Evolutionary conservation across 1,284 basidiomycete species (phyloP).

Genomic region (Cryptococcus sp.): DNA sequence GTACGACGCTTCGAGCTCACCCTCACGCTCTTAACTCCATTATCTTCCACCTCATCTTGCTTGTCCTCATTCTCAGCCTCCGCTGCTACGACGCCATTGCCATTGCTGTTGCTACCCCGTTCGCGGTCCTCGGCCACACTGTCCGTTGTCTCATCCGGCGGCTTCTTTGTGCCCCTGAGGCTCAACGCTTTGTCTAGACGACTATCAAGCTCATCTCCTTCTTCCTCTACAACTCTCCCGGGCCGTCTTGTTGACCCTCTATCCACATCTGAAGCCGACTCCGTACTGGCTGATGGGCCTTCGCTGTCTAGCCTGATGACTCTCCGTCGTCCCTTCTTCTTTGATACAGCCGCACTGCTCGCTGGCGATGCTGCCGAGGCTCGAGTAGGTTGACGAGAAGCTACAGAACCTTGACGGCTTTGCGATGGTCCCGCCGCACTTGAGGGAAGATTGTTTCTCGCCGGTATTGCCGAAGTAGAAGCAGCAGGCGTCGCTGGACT

Average conservation of each 20-base stretch:
- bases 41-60: no score
- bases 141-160: background rate
- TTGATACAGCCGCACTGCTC: conserved; percentile 14
- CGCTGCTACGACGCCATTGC: background rate
- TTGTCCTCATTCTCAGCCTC: no score
- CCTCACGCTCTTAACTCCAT: background rate
- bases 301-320: conserved; percentile 33
- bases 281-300: background rate
- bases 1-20: background rate
- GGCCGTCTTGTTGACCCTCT: conserved; percentile 9
- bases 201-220: conserved; percentile 10
- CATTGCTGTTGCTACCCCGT: background rate
- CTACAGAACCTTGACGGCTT: background rate
- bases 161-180: no score
- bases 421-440: background rate
- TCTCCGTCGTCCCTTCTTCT: conserved; percentile 23
- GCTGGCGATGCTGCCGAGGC: conserved; percentile 6
- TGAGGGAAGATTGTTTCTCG: background rate
- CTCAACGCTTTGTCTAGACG: conserved; percentile 8
- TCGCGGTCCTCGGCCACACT: conserved; percentile 3
- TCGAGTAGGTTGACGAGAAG: conserved; percentile 1
- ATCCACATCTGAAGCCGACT: background rate
- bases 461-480: background rate
- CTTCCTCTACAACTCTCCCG: conserved; percentile 7
- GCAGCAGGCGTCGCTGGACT: background rate